Percentiles rank a stretch among this genome's conserved stretches.
Conservation (phyloP, 208 protist genomes). For the Leishmania martiniquensis region DNA sequence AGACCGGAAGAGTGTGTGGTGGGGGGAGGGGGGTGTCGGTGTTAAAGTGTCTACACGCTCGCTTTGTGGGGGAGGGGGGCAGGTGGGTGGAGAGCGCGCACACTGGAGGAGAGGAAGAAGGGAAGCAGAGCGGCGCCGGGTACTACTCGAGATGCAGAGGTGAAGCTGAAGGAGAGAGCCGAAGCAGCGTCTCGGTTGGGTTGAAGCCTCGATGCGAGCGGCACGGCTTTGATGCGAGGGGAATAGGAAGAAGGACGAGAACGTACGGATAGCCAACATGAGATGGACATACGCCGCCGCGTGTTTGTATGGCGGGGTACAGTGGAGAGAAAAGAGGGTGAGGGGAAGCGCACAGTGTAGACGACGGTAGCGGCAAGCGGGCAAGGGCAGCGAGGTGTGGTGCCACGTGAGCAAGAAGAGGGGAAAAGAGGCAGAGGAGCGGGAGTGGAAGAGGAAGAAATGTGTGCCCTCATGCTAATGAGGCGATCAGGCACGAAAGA, state of each 20-base stretch:
- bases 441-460: not conserved
- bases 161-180: not conserved
- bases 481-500: not conserved
- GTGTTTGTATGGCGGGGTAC: not conserved
- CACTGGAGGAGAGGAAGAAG: not conserved
- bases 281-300: not conserved
- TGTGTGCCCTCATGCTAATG: not conserved
- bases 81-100: not conserved
- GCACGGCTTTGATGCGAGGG: not conserved
- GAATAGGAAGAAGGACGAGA: not conserved
- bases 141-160: too few relatives aligned
- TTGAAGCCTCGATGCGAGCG: not conserved
- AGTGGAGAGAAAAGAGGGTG: not conserved
- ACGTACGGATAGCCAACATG: not conserved
- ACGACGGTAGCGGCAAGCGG: not conserved
- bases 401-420: conserved; percentile 1
- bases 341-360: not conserved
- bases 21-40: too few relatives aligned
- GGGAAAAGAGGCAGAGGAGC: not conserved
- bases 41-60: not conserved
- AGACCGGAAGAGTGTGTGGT: not conserved
- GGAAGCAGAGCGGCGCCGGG: not conserved
- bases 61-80: not conserved
- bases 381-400: not conserved
- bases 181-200: not conserved